Percentiles rank a stretch among this genome's conserved stretches.
These are phyloP conservation scores for Harringtonia aguacate DNA, from an alignment of 2,329 filamentous ascomycete genomes.

Conservation along the genomic window DNA sequence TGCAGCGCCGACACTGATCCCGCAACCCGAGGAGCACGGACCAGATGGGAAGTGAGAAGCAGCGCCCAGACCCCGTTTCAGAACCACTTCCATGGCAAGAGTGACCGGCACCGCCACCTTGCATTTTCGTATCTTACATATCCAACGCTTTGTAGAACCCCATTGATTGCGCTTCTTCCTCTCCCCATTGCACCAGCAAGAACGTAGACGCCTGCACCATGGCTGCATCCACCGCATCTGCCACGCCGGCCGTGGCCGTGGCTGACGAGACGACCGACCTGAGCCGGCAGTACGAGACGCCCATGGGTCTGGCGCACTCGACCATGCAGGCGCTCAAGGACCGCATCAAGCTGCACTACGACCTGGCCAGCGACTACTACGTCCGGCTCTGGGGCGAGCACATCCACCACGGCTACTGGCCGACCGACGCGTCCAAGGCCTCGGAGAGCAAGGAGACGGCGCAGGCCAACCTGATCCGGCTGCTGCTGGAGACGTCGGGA, in stretches of 20 bases:
- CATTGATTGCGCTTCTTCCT: neutral
- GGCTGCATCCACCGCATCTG: neutral
- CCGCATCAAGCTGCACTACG: constrained; percentile 49
- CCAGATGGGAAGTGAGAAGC: too few relatives aligned
- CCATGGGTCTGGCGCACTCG: constrained; percentile 31
- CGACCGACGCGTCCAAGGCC: constrained; percentile 29
- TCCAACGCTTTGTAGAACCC: too few relatives aligned
- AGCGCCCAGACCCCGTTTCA: too few relatives aligned
- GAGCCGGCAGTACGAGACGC: constrained; percentile 34
- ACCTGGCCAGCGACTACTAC: constrained; percentile 51
- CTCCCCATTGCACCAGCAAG: neutral
- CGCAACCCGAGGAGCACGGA: too few relatives aligned
- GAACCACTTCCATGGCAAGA: too few relatives aligned
- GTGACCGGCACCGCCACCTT: too few relatives aligned
- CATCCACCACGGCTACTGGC: constrained; percentile 54
- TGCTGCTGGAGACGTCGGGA: constrained; percentile 38
- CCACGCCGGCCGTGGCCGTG: neutral
- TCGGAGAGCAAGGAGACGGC: constrained; percentile 45
- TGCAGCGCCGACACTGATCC: too few relatives aligned
- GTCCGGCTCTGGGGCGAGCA: constrained; percentile 52
- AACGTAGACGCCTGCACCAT: neutral
- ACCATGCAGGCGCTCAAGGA: constrained; percentile 42
- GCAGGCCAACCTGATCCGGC: constrained; percentile 44
- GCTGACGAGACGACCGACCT: constrained; percentile 22
- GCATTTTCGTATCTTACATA: too few relatives aligned